Evolutionary conservation across 2,329 filamentous ascomycete genomes (phyloP), one percentile per base, ranked within the genome.

Genomic region (Sordariomycetes sp.): DNA sequence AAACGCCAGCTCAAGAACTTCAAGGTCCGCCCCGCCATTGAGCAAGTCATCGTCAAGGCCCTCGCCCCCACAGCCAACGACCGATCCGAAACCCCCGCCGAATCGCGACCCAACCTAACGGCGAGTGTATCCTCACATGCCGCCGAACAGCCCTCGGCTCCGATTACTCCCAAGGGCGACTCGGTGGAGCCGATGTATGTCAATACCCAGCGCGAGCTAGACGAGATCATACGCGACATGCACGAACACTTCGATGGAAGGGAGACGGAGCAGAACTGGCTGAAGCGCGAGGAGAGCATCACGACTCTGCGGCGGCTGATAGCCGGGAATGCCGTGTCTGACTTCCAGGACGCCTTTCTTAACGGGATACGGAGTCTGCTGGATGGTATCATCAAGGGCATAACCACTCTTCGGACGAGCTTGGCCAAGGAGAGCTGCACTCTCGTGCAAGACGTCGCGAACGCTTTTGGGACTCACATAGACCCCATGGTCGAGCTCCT

Each of bases 231-330:
- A 67, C 83, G 82, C 62, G 85, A 88, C 35, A 96, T 97, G 89
- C 76, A 85, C 35, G 77, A 78, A 56, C 79, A 80, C 67, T 96
- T 96, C 61, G 90, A 96, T 62, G 91, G 91, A 56, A 89, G 79
- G 67, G 92, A 97, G 72, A 84, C 87, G 0, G 92, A 97, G 67
- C 83, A 88, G 59, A 97, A 97, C 66, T 97, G 92, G 92, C 69
- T 89, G 64, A 85, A 86, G 63, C 81, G 92, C 68, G 92, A 97
- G 69, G 87, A 92, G 72, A 86, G 82, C 65, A 79, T 90, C 42
- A 79, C 79, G 8, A 91, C 87, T 62, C 72, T 97, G 54, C 83
- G 92, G 56, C 81, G 84, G 61, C 78, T 96, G 28, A 82, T 89
- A 55, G 88, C 86, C 60, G 92, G 92, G 58, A 97, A 97, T 67